phyloP scores from a whole-genome alignment of 441 rosid genomes.

The Syzygium syzygioides region DNA sequence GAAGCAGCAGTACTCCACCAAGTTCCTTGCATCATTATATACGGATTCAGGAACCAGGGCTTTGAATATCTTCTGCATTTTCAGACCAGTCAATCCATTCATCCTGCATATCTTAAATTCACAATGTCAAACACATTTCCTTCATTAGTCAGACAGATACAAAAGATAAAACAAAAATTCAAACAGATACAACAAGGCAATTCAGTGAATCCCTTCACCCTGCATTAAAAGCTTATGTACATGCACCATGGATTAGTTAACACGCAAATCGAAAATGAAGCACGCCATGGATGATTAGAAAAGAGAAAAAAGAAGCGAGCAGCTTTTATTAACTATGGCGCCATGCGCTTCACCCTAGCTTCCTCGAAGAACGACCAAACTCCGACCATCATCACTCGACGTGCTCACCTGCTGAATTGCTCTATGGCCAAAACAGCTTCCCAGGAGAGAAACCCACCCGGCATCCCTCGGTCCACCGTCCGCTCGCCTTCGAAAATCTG shows the following conservation, averaged over 20 bases:
- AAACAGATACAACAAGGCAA: background rate
- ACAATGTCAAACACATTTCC: slow-evolving; percentile 29
- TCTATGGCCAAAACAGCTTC: slow-evolving; percentile 84
- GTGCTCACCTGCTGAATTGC: slow-evolving; percentile 86
- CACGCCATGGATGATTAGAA: background rate
- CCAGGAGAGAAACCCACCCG: slow-evolving; percentile 59
- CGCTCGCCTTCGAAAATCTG: slow-evolving; percentile 73
- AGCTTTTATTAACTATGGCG: background rate
- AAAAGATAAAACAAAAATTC: background rate
- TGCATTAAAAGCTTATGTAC: background rate
- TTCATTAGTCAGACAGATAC: slow-evolving; percentile 14
- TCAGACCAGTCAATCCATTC: slow-evolving; percentile 85
- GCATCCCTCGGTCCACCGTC: slow-evolving; percentile 53
- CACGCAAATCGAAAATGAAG: background rate
- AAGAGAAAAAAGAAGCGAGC: background rate
- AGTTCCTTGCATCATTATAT: slow-evolving; percentile 56
- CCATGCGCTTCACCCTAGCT: background rate
- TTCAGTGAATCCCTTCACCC: background rate
- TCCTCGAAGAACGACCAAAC: background rate
- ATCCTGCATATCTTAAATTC: slow-evolving; percentile 65
- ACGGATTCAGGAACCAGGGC: slow-evolving; percentile 66
- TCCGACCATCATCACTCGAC: background rate
- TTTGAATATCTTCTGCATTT: slow-evolving; percentile 77
- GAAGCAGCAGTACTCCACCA: slow-evolving; percentile 94
- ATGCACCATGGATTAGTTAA: background rate